Evolutionary conservation across 1,284 basidiomycete species (phyloP).

Genomic region (Ganoderma lucidum): DNA sequence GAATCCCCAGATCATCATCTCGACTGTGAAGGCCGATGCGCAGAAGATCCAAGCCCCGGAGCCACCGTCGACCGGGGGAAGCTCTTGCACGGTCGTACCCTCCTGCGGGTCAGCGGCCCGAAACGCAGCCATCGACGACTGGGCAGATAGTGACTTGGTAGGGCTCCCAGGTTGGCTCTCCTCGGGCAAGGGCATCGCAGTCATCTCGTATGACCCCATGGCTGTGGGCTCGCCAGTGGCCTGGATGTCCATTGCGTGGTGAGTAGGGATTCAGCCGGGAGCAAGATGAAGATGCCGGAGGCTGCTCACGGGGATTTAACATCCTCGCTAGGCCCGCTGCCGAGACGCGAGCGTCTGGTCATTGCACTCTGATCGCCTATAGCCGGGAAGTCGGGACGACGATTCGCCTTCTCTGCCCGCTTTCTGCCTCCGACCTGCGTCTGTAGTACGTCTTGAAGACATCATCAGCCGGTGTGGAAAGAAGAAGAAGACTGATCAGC

Average conservation of each 20-base stretch:
- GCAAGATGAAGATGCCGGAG: not conserved
- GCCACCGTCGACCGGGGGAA: conserved; percentile 35
- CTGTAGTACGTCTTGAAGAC: conserved; percentile 1
- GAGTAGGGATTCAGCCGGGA: not conserved
- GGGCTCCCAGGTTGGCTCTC: conserved; percentile 11
- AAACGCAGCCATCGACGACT: conserved; percentile 25
- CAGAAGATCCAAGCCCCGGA: conserved; percentile 38
- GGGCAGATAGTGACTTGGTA: conserved; percentile 14
- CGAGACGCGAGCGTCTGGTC: not conserved
- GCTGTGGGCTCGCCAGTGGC: not conserved
- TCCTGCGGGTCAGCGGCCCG: conserved; percentile 23
- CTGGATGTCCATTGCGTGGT: not conserved
- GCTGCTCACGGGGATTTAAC: conserved; percentile 3
- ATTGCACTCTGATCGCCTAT: not conserved
- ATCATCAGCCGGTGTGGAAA: not conserved
- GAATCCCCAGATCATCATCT: conserved; percentile 39
- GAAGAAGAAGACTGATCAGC: too few relatives aligned
- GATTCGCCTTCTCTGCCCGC: not conserved
- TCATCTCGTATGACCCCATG: not conserved
- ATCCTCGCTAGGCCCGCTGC: not conserved
- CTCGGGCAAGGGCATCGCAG: not conserved
- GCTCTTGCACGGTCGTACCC: conserved; percentile 33
- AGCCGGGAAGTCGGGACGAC: not conserved
- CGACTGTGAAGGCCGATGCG: conserved; percentile 32
- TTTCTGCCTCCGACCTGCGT: not conserved